Conservation (phyloP, 192 early-diverging fungal species). For the Diversispora epigaea region DNA sequence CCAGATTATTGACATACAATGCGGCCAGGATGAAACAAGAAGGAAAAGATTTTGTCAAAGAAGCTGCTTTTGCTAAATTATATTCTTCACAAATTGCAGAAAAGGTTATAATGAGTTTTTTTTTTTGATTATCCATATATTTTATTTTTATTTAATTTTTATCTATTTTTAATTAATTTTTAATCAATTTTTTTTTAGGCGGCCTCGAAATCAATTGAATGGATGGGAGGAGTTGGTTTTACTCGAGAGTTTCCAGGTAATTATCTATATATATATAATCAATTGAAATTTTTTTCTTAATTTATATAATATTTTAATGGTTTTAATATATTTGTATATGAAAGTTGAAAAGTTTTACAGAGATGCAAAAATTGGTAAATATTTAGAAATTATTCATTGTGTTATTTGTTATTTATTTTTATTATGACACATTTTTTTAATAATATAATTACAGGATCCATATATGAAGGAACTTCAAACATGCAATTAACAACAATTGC, state of each 20-base stretch:
- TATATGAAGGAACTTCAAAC: constrained; percentile 95
- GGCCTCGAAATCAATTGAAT: constrained; percentile 89
- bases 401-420: not conserved
- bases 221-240: constrained; percentile 98
- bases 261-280: not conserved
- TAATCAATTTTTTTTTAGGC: constrained; percentile 43
- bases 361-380: constrained; percentile 91
- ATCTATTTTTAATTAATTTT: not conserved
- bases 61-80: constrained; percentile 98
- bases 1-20: constrained; percentile 94
- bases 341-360: constrained; percentile 91
- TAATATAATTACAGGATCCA: constrained; percentile 46
- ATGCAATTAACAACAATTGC: constrained; percentile 95
- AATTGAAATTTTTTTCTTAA: not conserved
- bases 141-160: no score
- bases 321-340: not conserved
- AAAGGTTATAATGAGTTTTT: constrained; percentile 13
- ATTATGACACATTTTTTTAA: not conserved
- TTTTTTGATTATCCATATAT: not conserved
- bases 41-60: constrained; percentile 86
- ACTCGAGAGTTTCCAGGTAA: constrained; percentile 75
- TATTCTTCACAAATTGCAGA: constrained; percentile 96
- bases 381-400: not conserved
- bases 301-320: not conserved
- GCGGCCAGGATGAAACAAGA: constrained; percentile 94